Base-by-base conservation (phyloP, 352 stramenopile genomes). In the Pythium brassicae region DNA sequence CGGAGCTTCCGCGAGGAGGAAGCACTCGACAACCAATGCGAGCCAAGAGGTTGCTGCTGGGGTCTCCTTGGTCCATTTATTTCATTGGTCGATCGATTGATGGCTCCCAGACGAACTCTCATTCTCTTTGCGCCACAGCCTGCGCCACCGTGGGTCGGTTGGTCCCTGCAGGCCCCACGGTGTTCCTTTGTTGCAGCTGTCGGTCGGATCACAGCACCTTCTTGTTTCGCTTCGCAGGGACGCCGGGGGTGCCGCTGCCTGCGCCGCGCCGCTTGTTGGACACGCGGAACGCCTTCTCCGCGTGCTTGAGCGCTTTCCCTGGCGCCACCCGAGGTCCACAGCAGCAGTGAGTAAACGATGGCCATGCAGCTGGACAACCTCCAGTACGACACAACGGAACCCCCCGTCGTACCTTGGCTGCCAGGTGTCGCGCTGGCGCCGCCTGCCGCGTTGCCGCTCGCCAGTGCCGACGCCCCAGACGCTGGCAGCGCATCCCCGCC, bases 141-240 rank as follows among this genome's bases (percentile, higher is more conserved):
- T n/a, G n/a, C n/a, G n/a, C n/a, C n/a, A n/a, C n/a, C n/a, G n/a
- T n/a, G n/a, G n/a, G n/a, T n/a, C n/a, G n/a, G n/a, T n/a, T n/a
- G n/a, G n/a, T n/a, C n/a, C n/a, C n/a, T n/a, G n/a, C n/a, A n/a
- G n/a, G n/a, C n/a, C n/a, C n/a, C n/a, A n/a, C n/a, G 9, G 27
- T 25, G 19, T 12, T 55, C 25, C 8, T 14, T 39, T 22, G 40
- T 66, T 59, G 68, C 26, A 69, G 51, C 55, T 20, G 34, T 39
- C 37, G 9, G 12, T 43, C n/a, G 12, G 19, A 40, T 50, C 32
- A 63, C 22, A 61, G 52, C n/a, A 72, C 65, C 65, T 86, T 86
- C 64, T 83, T 83, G 61, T 82, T 83, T 11, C 76, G 72, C 47
- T 86, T 86, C 4, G 76, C 68, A 17, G 76, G 63, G 42, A 80